These are phyloP conservation scores for Schizophyllum commune DNA, from an alignment of 1,284 basidiomycete genomes.

Conservation along the genomic window DNA sequence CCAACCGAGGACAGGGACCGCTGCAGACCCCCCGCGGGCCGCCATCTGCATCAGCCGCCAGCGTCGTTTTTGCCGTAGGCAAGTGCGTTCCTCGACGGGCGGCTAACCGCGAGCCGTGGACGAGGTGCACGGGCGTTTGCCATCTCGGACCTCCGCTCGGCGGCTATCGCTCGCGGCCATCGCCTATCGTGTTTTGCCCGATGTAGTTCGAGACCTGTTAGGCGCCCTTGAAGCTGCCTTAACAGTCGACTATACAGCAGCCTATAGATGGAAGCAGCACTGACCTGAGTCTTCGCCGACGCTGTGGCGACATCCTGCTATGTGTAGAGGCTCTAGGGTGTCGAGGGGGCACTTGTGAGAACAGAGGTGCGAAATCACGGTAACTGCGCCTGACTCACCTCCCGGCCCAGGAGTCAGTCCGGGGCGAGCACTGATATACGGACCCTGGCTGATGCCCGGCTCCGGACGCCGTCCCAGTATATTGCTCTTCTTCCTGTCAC, in stretches of 20 bases:
- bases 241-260: not conserved
- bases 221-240: not conserved
- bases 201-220: not conserved
- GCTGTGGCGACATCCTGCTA: too few relatives aligned
- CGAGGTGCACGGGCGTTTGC: not conserved
- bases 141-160: not conserved
- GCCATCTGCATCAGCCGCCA: not conserved
- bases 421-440: not conserved
- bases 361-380: too few relatives aligned
- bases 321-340: too few relatives aligned
- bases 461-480: not conserved
- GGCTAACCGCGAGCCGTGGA: not conserved
- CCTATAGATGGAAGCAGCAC: not conserved
- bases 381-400: too few relatives aligned
- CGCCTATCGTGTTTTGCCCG: not conserved
- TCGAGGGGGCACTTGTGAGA: too few relatives aligned
- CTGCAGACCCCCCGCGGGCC: too few relatives aligned
- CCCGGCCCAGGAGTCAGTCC: too few relatives aligned
- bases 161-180: not conserved
- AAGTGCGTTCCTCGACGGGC: not conserved
- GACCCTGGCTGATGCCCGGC: not conserved
- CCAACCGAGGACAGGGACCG: not conserved
- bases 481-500: not conserved
- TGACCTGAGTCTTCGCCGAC: too few relatives aligned
- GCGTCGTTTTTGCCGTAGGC: not conserved